Conservation (phyloP, 345 rosid genomes). For the Hibiscus tridactylites region DNA sequence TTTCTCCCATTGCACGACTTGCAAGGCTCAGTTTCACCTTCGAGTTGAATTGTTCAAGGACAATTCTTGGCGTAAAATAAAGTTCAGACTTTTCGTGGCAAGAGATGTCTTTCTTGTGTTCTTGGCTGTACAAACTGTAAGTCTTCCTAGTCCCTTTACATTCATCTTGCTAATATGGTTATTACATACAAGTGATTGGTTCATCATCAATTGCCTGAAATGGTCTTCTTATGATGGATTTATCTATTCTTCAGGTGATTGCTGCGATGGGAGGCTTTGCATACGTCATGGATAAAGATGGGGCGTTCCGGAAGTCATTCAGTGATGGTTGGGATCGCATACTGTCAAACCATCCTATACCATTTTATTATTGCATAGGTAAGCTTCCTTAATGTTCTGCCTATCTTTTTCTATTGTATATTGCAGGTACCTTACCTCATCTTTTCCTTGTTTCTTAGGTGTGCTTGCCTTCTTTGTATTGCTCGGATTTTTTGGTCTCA, state of each 20-base stretch:
- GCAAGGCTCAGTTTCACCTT: conserved; percentile 72
- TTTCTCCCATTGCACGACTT: conserved; percentile 84
- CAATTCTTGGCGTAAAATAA: conserved; percentile 76
- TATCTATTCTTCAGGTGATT: conserved; percentile 39
- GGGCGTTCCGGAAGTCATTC: conserved; percentile 82
- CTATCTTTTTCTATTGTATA: background rate
- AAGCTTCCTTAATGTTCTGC: conserved; percentile 3
- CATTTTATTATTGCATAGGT: conserved; percentile 93
- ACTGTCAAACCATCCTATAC: conserved; percentile 84
- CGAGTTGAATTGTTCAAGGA: conserved; percentile 61
- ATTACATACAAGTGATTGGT: background rate
- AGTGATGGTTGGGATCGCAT: conserved; percentile 93
- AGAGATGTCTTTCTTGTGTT: conserved; percentile 87
- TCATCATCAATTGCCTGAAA: background rate
- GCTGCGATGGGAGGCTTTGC: conserved; percentile 76
- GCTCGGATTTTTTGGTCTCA: conserved; percentile 82
- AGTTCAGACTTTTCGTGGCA: conserved; percentile 87
- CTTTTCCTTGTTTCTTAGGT: conserved; percentile 32
- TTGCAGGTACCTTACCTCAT: background rate
- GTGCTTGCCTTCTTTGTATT: conserved; percentile 82
- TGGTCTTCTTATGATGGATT: background rate
- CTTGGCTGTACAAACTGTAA: conserved; percentile 78
- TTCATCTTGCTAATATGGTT: background rate
- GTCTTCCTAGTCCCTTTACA: conserved; percentile 11
- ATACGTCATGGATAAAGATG: conserved; percentile 86